Evolutionary conservation across 495 filamentous ascomycete species (phyloP).

Genomic region (Penicillium canariense): DNA sequence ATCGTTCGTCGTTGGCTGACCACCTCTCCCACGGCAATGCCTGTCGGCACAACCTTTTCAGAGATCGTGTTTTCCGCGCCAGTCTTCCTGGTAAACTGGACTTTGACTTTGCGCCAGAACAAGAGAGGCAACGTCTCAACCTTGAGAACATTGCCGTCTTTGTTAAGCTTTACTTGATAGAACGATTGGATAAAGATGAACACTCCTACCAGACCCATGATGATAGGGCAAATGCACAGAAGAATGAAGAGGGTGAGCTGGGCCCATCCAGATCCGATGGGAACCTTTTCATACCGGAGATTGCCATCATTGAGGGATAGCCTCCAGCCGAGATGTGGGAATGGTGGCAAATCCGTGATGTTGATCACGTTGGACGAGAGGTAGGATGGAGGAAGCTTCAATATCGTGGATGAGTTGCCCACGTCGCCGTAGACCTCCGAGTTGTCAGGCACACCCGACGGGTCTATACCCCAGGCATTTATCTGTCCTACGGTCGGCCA

Average conservation of each 20-base stretch:
- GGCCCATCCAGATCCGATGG: conserved; percentile 51
- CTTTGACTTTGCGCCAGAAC: no score
- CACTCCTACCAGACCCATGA: conserved; percentile 47
- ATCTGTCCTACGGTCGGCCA: conserved; percentile 63
- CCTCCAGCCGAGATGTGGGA: conserved; percentile 56
- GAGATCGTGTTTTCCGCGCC: no score
- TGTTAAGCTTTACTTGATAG: conserved; percentile 70
- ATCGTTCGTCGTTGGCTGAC: conserved; percentile 51
- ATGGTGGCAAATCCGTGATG: conserved; percentile 54
- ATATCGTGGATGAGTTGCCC: conserved; percentile 56
- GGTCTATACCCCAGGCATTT: conserved; percentile 69
- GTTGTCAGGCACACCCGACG: conserved; percentile 61
- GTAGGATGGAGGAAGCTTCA: conserved; percentile 63
- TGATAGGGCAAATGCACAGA: conserved; percentile 54
- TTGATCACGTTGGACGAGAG: conserved; percentile 56
- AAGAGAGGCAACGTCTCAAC: no score
- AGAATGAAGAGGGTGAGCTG: conserved; percentile 60
- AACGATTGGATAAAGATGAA: conserved; percentile 64
- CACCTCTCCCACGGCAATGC: no score
- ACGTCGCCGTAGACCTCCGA: conserved; percentile 60
- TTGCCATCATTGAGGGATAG: conserved; percentile 56
- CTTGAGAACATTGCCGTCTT: no score
- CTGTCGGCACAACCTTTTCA: no score
- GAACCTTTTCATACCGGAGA: conserved; percentile 50
- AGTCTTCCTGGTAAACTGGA: no score